These are phyloP conservation scores for Aspergillus eucalypticola DNA, from an alignment of 2,329 filamentous ascomycete genomes.

Conservation along the genomic window DNA sequence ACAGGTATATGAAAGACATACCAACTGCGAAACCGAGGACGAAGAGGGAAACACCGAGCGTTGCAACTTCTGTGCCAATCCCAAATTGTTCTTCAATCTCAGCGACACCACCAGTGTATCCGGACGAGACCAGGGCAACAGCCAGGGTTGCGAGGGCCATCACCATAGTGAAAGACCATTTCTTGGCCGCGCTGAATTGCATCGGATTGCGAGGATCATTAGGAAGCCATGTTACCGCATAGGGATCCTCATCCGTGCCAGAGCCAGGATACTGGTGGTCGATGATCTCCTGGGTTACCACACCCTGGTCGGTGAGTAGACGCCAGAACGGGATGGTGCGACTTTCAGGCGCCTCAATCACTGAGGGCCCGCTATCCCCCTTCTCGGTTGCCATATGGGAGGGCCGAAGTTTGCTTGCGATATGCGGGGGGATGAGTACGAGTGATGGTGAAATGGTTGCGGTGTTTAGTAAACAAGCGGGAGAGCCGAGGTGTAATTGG, in stretches of 20 bases:
- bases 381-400: constrained; percentile 30
- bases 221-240: constrained; percentile 46
- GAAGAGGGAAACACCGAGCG: constrained; percentile 48
- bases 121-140: constrained; percentile 46
- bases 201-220: constrained; percentile 47
- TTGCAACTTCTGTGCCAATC: constrained; percentile 39
- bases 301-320: constrained; percentile 33
- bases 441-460: background rate
- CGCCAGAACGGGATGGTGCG: constrained; percentile 40
- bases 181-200: constrained; percentile 34
- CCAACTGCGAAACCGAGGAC: constrained; percentile 49
- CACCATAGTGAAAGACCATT: constrained; percentile 44
- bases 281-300: constrained; percentile 37
- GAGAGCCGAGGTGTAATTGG: background rate
- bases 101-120: constrained; percentile 43
- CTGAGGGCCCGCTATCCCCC: constrained; percentile 25
- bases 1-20: constrained; percentile 9
- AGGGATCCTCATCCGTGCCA: constrained; percentile 46
- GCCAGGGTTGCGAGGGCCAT: constrained; percentile 44
- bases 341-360: constrained; percentile 28
- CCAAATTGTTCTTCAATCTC: constrained; percentile 40
- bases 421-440: background rate
- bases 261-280: constrained; percentile 38
- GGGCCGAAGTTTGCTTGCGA: background rate
- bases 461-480: background rate